Evolutionary conservation across 805 yeast species (phyloP), one percentile per base, ranked within the genome.

Genomic region (Wickerhamiella lipophila): DNA sequence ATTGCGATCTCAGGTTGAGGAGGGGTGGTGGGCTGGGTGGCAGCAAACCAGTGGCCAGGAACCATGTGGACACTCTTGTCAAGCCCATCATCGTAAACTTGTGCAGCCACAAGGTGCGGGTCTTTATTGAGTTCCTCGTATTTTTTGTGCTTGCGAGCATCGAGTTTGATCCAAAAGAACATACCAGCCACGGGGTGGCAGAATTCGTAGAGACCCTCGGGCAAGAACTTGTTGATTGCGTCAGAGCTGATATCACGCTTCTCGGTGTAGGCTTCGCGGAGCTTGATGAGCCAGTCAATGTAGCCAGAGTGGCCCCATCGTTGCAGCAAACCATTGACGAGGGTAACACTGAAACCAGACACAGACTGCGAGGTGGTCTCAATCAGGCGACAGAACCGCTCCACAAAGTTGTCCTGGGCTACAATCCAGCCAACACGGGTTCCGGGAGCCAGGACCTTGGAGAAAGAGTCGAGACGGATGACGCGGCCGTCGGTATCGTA

Each of bases 381-480:
- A 60, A 83, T 85, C 49, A 81, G 68, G 56, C 92, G 74, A 47
- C 79, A 64, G 57, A 70, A 73, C 56, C 89, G 74, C 64, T 82
- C 86, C 55, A 83, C 60, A 46, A 87, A 63, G 15, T 59, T 55
- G 40, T 70, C 68, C 63, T 83, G 87, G 52, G 82, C 94, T 22
- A 83, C 80, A 52, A 87, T 72, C 95, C 95, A 87, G 48, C 96
- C 95, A 51, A 83, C 62, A 68, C 96, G 79, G 26, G 79, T 60
- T 56, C 96, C 96, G 15, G 96, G 96, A 2, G 95, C 96, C 49
- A 88, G 68, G 22, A 87, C 87, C 69, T 87, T 87, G 47, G 96
- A 86, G 67, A 83, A 81, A 1, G 95, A 83, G 64, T 87, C 96
- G 60, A 88, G 72, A 62, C 96, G 77, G 49, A 87, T 62, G 34